Evolutionary conservation across 352 stramenopile species (phyloP), one percentile per base, ranked within the genome.

Genomic region (Pythium utonaiense): DNA sequence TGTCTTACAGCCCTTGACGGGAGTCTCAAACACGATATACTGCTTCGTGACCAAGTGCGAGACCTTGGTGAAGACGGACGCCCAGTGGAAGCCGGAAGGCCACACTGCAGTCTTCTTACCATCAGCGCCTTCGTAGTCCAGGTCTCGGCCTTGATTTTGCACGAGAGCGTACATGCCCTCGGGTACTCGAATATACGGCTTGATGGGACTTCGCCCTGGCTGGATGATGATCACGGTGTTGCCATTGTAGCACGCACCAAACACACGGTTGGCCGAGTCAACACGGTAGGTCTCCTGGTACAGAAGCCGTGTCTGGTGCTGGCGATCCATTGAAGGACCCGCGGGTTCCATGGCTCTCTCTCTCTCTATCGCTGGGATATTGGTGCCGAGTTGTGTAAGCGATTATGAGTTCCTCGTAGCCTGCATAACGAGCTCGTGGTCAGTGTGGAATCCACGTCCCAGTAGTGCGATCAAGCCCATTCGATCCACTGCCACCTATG

Each of bases 121-220:
- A 50, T 86, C 75, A 1, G 71, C 57, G 40, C 70, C 48, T 44
- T 70, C 47, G 57, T 79, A 91, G 58, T 90, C 73, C 12, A 90
- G 38, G 59, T 96, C 86, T 7, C 80, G 77, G 33, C 89, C 89
- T 70, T 94, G 83, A 33, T 86, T 74, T 48, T 94, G 89, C 13
- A 97, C 87, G 14, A 97, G 77, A 16, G 84, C 89, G 60, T 96
- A 96, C 51, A 81, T 95, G 27, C 89, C 89, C 50, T 97, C 83
- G 0, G 89, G 89, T 12, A 97, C 85, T 34, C 83, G 85, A 53
- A 97, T 90, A 52, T 91, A 96, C 9, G 76, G 85, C 65, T 83
- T 87, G 40, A 93, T 64, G 6, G 65, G 66, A 36, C 63, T 82
- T 3, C 76, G 76, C 1, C 73, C 73, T 0, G 82, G 85, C 53